Conservation (phyloP, 768 basidiomycete species). For the Auriscalpium orientale region DNA sequence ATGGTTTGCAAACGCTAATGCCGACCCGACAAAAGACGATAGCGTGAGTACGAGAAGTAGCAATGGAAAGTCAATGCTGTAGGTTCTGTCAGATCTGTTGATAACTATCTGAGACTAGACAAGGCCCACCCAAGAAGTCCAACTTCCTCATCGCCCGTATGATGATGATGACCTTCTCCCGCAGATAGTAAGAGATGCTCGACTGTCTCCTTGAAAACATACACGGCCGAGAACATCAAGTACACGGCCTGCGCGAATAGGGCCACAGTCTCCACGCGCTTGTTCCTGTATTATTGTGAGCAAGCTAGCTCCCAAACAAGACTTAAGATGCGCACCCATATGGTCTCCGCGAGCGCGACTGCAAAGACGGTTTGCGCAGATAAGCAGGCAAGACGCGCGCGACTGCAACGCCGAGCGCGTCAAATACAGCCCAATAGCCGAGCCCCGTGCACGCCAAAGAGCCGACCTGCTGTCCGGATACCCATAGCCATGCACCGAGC, state of each 20-base stretch:
- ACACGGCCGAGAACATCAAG: conserved; percentile 88
- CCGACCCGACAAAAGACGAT: conserved; percentile 48
- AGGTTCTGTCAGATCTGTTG: not conserved
- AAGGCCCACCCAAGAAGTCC: conserved; percentile 32
- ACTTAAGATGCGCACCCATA: conserved; percentile 56
- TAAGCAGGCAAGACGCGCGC: conserved; percentile 38
- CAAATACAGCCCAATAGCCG: conserved; percentile 96
- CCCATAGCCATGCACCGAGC: conserved; percentile 77
- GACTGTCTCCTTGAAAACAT: conserved; percentile 94
- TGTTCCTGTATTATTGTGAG: conserved; percentile 35
- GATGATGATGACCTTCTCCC: conserved; percentile 62
- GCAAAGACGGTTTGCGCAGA: conserved; percentile 27
- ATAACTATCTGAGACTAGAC: conserved; percentile 25
- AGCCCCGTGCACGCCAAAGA: conserved; percentile 84
- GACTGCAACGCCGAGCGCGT: conserved; percentile 72
- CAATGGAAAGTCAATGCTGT: conserved; percentile 62
- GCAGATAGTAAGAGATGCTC: conserved; percentile 82
- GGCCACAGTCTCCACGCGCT: conserved; percentile 59
- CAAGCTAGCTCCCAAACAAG: not conserved
- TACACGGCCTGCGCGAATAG: conserved; percentile 91
- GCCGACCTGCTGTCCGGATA: conserved; percentile 80
- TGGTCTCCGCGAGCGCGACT: conserved; percentile 29
- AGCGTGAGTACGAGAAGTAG: conserved; percentile 48
- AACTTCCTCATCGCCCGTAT: conserved; percentile 47
- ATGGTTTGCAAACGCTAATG: conserved; percentile 55